These are phyloP conservation scores for Noccaea caerulescens DNA, from an alignment of 345 rosid species.

Conservation along the genomic window DNA sequence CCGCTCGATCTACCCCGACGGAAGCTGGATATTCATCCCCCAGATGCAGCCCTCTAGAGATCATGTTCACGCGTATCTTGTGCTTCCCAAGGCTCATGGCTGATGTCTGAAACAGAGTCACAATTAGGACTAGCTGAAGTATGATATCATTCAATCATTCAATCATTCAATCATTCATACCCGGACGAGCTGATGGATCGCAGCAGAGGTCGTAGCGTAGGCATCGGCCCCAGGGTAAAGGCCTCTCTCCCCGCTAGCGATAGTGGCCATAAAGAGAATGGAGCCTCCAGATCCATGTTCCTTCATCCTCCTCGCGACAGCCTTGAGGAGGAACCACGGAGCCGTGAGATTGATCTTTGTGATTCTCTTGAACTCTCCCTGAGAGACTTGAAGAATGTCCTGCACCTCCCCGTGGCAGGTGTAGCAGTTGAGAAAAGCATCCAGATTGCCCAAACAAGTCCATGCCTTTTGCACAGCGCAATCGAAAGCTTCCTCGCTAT, in stretches of 20 bases:
- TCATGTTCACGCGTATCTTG: slow-evolving; percentile 47
- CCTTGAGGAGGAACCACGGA: slow-evolving; percentile 76
- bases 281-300: slow-evolving; percentile 71
- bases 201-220: slow-evolving; percentile 74
- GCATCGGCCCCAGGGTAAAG: slow-evolving; percentile 87
- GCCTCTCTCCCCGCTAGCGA: slow-evolving; percentile 79
- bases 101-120: slow-evolving; percentile 30
- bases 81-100: slow-evolving; percentile 49
- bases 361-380: slow-evolving; percentile 64
- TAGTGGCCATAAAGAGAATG: slow-evolving; percentile 62
- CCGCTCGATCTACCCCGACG: slow-evolving; percentile 72
- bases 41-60: slow-evolving; percentile 60
- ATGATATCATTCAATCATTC: no score
- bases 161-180: slow-evolving; percentile 40
- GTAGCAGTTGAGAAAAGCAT: slow-evolving; percentile 80
- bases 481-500: slow-evolving; percentile 57
- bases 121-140: no score
- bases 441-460: slow-evolving; percentile 56
- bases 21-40: slow-evolving; percentile 63
- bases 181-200: slow-evolving; percentile 75
- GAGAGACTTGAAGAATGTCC: slow-evolving; percentile 60
- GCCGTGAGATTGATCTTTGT: slow-evolving; percentile 67
- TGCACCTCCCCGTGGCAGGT: slow-evolving; percentile 76
- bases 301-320: slow-evolving; percentile 75
- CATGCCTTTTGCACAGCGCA: slow-evolving; percentile 82